Percentiles rank a stretch among this genome's conserved stretches.
Evolutionary conservation across 2,329 filamentous ascomycete genomes (phyloP).

Genomic region (Ceratocystis alfenasii): DNA sequence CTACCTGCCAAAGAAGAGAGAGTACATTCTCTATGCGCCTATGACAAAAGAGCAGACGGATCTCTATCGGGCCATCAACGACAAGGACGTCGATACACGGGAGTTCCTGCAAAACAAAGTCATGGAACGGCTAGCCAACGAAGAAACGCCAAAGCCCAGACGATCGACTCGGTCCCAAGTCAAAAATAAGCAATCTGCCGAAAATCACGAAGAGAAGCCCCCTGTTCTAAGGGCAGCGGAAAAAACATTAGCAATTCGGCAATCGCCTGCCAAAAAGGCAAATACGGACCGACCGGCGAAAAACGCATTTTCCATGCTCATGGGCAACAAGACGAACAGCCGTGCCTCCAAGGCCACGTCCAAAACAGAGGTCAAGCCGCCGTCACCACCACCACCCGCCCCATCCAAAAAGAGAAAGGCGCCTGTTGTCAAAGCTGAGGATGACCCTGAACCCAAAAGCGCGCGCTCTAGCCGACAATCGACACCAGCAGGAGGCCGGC

Average conservation of each 20-base stretch:
- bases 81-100: conserved; percentile 49
- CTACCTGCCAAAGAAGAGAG: conserved; percentile 85
- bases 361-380: background rate
- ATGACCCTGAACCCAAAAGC: conserved; percentile 48
- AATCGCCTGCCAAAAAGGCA: conserved; percentile 1
- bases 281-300: conserved; percentile 22
- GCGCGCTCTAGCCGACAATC: conserved; percentile 61
- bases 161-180: conserved; percentile 1
- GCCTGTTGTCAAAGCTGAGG: conserved; percentile 26
- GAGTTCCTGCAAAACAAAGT: conserved; percentile 75
- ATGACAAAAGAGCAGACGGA: conserved; percentile 85
- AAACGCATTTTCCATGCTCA: conserved; percentile 45
- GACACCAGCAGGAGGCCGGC: conserved; percentile 51
- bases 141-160: conserved; percentile 12
- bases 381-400: background rate
- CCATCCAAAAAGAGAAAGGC: conserved; percentile 26
- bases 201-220: background rate
- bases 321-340: conserved; percentile 29
- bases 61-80: conserved; percentile 57
- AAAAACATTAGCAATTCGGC: conserved; percentile 12
- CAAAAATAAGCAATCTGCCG: conserved; percentile 4
- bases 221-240: background rate
- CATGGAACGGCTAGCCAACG: conserved; percentile 45
- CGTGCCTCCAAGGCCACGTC: background rate
- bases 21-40: conserved; percentile 90